These are phyloP conservation scores for Fusarium sp. DNA, from an alignment of 2,329 filamentous ascomycete genomes.

Conservation along the genomic window DNA sequence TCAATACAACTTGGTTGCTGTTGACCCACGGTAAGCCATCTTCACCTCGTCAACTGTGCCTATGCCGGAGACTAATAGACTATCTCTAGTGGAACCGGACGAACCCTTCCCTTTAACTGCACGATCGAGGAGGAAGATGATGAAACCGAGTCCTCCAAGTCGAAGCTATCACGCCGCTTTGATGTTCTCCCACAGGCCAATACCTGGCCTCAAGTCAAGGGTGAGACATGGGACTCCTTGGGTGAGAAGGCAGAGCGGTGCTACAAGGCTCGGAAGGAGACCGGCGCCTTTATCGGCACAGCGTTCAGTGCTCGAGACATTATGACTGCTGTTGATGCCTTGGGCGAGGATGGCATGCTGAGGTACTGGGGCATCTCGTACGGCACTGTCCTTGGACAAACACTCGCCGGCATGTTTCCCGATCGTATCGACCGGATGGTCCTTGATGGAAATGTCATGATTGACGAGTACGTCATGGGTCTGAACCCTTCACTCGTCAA, in stretches of 20 bases:
- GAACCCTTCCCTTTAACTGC: conserved; percentile 24
- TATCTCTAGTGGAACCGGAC: conserved; percentile 19
- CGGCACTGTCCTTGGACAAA: conserved; percentile 38
- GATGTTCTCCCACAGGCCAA: conserved; percentile 11
- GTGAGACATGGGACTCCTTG: not conserved
- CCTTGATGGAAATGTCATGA: conserved; percentile 25
- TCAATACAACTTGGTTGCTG: conserved; percentile 16
- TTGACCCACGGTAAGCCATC: conserved; percentile 26
- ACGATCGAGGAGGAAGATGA: not conserved
- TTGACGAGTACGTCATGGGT: conserved; percentile 11
- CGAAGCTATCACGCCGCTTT: not conserved
- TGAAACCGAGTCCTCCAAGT: not conserved
- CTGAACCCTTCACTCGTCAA: not conserved
- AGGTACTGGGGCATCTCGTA: conserved; percentile 51
- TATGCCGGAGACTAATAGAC: not conserved
- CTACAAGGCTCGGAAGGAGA: conserved; percentile 32
- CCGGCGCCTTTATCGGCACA: conserved; percentile 47
- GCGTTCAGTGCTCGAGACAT: conserved; percentile 54
- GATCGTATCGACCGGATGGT: conserved; percentile 29
- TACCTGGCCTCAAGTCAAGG: not conserved
- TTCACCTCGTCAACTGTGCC: not conserved
- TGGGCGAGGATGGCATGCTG: conserved; percentile 50
- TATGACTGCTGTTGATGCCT: conserved; percentile 54
- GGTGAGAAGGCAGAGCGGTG: conserved; percentile 32
- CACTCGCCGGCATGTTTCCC: conserved; percentile 36